phyloP scores from a whole-genome alignment of 2,329 filamentous ascomycete species.

The Verticillium albo-atrum region DNA sequence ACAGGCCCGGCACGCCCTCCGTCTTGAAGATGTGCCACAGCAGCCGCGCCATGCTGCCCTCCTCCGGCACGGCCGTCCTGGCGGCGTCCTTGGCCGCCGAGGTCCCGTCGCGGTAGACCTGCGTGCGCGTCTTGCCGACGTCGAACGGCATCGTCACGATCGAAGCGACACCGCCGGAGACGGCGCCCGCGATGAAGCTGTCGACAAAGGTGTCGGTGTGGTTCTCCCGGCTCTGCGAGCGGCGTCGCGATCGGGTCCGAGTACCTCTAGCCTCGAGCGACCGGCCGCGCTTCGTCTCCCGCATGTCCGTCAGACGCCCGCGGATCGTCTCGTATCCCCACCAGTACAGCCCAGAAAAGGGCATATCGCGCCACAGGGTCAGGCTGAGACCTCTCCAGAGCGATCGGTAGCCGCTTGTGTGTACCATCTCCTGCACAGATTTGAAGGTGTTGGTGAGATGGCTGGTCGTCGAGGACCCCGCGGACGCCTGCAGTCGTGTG shows the following conservation, averaged over 20 bases:
- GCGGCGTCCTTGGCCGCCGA: slow-evolving; percentile 26
- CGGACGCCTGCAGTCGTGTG: slow-evolving; percentile 82
- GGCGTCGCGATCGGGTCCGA: slow-evolving; percentile 39
- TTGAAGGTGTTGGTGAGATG: slow-evolving; percentile 77
- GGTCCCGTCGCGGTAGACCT: slow-evolving; percentile 65
- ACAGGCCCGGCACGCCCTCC: slow-evolving; percentile 77
- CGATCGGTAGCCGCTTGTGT: slow-evolving; percentile 68
- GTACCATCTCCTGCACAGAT: slow-evolving; percentile 76
- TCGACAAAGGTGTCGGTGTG: slow-evolving; percentile 77
- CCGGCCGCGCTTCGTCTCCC: slow-evolving; percentile 47
- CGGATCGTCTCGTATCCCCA: slow-evolving; percentile 91
- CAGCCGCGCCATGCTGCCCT: slow-evolving; percentile 73
- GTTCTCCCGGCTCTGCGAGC: slow-evolving; percentile 62
- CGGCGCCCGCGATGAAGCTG: slow-evolving; percentile 81
- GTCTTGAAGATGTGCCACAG: slow-evolving; percentile 87
- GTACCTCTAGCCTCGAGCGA: slow-evolving; percentile 29
- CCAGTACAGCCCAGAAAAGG: slow-evolving; percentile 97
- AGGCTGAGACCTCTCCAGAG: slow-evolving; percentile 88
- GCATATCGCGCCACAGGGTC: slow-evolving; percentile 94
- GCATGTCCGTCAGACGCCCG: slow-evolving; percentile 63
- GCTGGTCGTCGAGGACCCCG: slow-evolving; percentile 51
- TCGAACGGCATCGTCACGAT: slow-evolving; percentile 93
- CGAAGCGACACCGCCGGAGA: slow-evolving; percentile 79
- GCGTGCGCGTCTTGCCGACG: slow-evolving; percentile 92
- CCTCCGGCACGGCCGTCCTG: slow-evolving; percentile 55